phyloP scores from a whole-genome alignment of 2,329 filamentous ascomycete genomes.

The Verticillium longisporum region DNA sequence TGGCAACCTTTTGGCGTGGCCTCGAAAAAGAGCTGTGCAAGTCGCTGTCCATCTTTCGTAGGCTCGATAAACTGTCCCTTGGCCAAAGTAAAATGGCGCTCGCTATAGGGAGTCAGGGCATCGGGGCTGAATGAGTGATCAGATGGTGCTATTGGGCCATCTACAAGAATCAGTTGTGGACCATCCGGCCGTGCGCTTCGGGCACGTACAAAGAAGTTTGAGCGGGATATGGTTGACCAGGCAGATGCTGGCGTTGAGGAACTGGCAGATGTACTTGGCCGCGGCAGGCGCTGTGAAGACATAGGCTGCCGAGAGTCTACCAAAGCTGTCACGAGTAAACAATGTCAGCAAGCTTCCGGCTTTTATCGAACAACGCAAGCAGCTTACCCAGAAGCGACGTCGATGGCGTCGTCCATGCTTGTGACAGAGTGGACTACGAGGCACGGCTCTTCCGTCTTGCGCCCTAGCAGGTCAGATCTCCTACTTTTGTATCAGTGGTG shows the following conservation, averaged over 20 bases:
- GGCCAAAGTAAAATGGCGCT: conserved; percentile 33
- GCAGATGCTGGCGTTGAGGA: conserved; percentile 39
- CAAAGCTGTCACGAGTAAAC: conserved; percentile 13
- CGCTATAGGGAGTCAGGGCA: conserved; percentile 29
- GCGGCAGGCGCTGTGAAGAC: conserved; percentile 41
- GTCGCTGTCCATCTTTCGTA: conserved; percentile 8
- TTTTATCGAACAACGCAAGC: conserved; percentile 4
- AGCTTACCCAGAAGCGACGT: conserved; percentile 29
- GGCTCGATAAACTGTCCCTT: conserved; percentile 32
- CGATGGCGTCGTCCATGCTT: conserved; percentile 48
- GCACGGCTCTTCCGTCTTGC: conserved; percentile 33
- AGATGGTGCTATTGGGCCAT: conserved; percentile 28
- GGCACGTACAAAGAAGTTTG: conserved; percentile 33
- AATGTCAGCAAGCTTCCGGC: conserved; percentile 6
- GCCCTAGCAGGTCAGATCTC: conserved; percentile 21
- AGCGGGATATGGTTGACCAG: conserved; percentile 52
- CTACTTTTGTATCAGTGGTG: background rate
- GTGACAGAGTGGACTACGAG: conserved; percentile 37
- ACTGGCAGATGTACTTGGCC: conserved; percentile 55
- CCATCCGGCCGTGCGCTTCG: background rate
- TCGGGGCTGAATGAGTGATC: conserved; percentile 15
- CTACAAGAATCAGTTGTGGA: conserved; percentile 2
- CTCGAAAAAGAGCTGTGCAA: conserved; percentile 13
- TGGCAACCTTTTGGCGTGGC: conserved; percentile 3
- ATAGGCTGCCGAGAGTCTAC: conserved; percentile 36